phyloP scores from a whole-genome alignment of 352 stramenopile species.

The Globisporangium polare region DNA sequence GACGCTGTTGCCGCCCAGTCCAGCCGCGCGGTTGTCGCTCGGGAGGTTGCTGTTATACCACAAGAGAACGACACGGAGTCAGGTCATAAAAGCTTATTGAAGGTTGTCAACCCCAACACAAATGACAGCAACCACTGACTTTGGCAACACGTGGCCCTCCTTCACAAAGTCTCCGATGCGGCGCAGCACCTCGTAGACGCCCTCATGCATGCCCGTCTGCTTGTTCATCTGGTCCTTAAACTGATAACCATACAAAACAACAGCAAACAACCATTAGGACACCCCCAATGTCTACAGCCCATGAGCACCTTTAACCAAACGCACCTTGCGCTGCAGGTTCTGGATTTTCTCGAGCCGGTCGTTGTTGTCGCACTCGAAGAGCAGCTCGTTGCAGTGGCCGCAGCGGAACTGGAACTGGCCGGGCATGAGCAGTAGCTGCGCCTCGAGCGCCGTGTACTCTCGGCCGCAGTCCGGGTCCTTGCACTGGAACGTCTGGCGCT shows the following conservation, averaged over 20 bases:
- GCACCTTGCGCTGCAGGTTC: slow-evolving; percentile 71
- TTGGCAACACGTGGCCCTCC: slow-evolving; percentile 65
- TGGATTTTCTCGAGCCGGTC: slow-evolving; percentile 72
- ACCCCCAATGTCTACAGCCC: background rate
- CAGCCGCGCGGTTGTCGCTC: slow-evolving; percentile 81
- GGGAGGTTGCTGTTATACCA: slow-evolving; percentile 54
- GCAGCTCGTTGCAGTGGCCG: slow-evolving; percentile 79
- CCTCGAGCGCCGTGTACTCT: slow-evolving; percentile 85
- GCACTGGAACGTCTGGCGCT: slow-evolving; percentile 85
- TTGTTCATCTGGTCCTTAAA: slow-evolving; percentile 90
- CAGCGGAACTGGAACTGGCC: slow-evolving; percentile 84
- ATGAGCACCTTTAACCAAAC: background rate
- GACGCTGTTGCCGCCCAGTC: slow-evolving; percentile 65
- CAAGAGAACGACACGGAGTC: background rate
- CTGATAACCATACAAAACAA: slow-evolving; percentile 19
- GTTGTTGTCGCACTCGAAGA: slow-evolving; percentile 89
- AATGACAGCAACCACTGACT: slow-evolving; percentile 19
- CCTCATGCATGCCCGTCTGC: slow-evolving; percentile 76
- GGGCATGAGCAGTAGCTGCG: slow-evolving; percentile 76
- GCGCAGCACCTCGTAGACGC: slow-evolving; percentile 79
- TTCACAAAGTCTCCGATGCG: slow-evolving; percentile 80
- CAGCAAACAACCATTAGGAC: background rate
- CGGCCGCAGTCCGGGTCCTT: slow-evolving; percentile 80
- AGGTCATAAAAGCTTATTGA: background rate
- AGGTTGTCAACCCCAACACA: background rate